Base-by-base conservation (phyloP, 2,329 filamentous ascomycete genomes). In the Penicillium sp. region DNA sequence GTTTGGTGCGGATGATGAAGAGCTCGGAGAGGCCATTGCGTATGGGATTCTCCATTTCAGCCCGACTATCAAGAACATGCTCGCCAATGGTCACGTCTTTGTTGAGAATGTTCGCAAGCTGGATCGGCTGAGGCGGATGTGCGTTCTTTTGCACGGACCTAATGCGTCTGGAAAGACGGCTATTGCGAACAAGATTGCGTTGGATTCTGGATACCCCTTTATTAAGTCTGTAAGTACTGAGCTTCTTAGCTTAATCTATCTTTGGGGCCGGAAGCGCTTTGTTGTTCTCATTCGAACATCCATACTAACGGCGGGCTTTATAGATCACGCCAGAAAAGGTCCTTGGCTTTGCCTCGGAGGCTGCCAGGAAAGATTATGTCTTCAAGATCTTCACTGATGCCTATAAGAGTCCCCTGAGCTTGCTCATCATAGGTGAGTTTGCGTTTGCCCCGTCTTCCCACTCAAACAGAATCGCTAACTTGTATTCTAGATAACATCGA, bases 401-500 rank as follows among this genome's bases (percentile, higher is more conserved):
- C 2, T 96, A 97, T 78, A 97, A 97, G 76, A 94, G 89, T 60
- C 85, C 88, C 6, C 81, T 90, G 33, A 96, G 91, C 67, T 85
- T 96, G 30, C 30, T 35, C 30, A 35, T 35, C 9, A 35, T 46
- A 46, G 43, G 20, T 46, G 24, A 16, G 43, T 20, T 21, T 7
- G n/a, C 14, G 2, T 46, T 16, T 2, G 5, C 42, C 4, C 18
- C 2, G 43, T n/a, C 16, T 46, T 16, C 43, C 11, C 7, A 21
- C 6, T 46, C 11, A 21, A 46, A 20, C 6, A 46, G 16, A 3
- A 46, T 46, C 16, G 6, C 24, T 46, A n/a, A 21, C n/a, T 46
- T 50, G 82, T 99, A n/a, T 90, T 97, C 43, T 97, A 21, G 94
- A 97, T 71, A 89, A 94, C 64, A 89, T 99, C 63, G 94, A 97